Evolutionary conservation across 345 rosid genomes (phyloP).

Genomic region (Euphorbia tirucalli): DNA sequence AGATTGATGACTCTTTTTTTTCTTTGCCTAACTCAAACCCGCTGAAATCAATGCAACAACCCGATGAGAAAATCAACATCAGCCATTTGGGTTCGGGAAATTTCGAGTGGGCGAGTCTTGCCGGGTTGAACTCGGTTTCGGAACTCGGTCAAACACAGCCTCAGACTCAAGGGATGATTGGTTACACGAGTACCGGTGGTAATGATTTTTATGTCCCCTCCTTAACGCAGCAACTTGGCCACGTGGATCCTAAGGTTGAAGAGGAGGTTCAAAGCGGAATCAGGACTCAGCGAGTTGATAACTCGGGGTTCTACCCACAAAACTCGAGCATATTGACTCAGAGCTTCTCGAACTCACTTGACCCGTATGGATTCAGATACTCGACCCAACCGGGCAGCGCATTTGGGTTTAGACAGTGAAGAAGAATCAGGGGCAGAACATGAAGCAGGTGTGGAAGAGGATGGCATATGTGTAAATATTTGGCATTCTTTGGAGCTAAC

Average conservation of each 20-base stretch:
- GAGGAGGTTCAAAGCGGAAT: slow-evolving; percentile 76
- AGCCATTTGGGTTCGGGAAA: slow-evolving; percentile 38
- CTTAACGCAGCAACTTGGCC: slow-evolving; percentile 26
- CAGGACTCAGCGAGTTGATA: slow-evolving; percentile 31
- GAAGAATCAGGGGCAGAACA: not conserved
- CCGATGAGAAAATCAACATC: slow-evolving; percentile 44
- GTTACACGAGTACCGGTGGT: slow-evolving; percentile 23
- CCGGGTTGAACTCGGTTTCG: slow-evolving; percentile 45
- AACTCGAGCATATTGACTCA: slow-evolving; percentile 40
- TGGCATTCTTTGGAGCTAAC: slow-evolving; percentile 35
- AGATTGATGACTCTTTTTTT: slow-evolving; percentile 48
- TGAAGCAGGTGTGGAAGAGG: slow-evolving; percentile 1
- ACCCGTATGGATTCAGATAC: slow-evolving; percentile 54
- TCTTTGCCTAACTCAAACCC: slow-evolving; percentile 51
- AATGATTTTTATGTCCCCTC: slow-evolving; percentile 36
- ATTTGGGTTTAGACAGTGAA: slow-evolving; percentile 54
- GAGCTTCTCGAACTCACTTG: slow-evolving; percentile 36
- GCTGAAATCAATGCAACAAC: slow-evolving; percentile 40
- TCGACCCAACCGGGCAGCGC: slow-evolving; percentile 42
- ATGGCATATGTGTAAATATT: slow-evolving; percentile 38
- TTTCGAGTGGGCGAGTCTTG: slow-evolving; percentile 81
- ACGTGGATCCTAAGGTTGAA: slow-evolving; percentile 30
- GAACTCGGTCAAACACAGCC: slow-evolving; percentile 38
- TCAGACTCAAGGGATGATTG: slow-evolving; percentile 35
- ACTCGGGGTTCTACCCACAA: slow-evolving; percentile 27